Conservation (phyloP, 2,329 filamentous ascomycete species). For the Aurifilum marmelostoma region DNA sequence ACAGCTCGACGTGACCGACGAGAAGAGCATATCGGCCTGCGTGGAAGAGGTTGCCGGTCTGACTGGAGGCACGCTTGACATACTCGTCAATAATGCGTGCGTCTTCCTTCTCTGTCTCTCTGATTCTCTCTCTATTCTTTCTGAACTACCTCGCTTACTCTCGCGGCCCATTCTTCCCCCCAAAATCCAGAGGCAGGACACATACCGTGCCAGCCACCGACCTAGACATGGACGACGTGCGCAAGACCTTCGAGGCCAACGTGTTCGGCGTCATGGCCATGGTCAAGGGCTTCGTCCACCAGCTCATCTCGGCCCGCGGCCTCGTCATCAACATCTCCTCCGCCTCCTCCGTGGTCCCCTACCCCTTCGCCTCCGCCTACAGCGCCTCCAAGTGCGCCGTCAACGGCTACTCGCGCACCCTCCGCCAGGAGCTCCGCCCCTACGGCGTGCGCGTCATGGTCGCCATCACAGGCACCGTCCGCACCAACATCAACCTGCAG, state of each 20-base stretch:
- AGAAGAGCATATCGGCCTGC: conserved; percentile 53
- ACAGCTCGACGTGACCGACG: conserved; percentile 56
- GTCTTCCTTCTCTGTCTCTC: conserved; percentile 24
- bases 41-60: conserved; percentile 50
- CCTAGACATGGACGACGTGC: conserved; percentile 55
- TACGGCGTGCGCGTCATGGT: conserved; percentile 61
- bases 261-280: conserved; percentile 62
- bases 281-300: conserved; percentile 52
- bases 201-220: conserved; percentile 30
- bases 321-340: conserved; percentile 61
- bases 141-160: background rate
- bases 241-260: conserved; percentile 59
- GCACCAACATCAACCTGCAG: conserved; percentile 52
- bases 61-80: conserved; percentile 57
- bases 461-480: conserved; percentile 57
- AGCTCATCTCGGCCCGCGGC: conserved; percentile 54
- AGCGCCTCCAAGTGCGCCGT: conserved; percentile 60
- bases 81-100: conserved; percentile 64
- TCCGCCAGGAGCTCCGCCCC: conserved; percentile 57
- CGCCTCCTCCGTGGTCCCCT: conserved; percentile 52
- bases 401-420: conserved; percentile 54
- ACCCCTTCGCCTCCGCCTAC: conserved; percentile 58
- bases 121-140: background rate
- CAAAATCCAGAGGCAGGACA: conserved; percentile 18
- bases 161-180: background rate